Evolutionary conservation across 202 grass and related monocot species (phyloP), one percentile per base, ranked within the genome.

Genomic region (Zizania palustris): DNA sequence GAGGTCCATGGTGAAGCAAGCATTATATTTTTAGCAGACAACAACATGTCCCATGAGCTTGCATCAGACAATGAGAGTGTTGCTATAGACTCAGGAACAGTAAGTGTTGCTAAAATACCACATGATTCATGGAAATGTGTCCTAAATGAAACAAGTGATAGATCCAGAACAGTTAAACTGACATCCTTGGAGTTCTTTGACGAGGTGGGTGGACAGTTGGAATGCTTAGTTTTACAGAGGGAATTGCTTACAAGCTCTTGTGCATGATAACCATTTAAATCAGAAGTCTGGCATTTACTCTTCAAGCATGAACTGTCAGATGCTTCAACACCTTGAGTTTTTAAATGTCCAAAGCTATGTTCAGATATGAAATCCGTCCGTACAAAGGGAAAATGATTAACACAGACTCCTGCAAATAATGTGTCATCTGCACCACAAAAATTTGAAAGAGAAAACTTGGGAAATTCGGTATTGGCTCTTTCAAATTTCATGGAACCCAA

Each of bases 61-160:
- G 74, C 67, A 58, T 73, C 79, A 49, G 55, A 67, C 74, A 77
- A 86, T 67, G 73, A 81, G 77, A 94, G 63, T 57, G 65, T 83
- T 74, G 87, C 78, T 72, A 77, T 89, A 75, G 87, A 87, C 76
- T 88, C 80, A 46, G 84, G 89, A 81, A 94, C 42, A 45, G 72
- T 80, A 51, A 91, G 76, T 63, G 64, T 94, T 71, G 65, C 89
- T 82, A 98, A 86, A 88, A 88, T 84, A 53, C 85, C 76, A 80
- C 84, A 88, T 33, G 81, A 88, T 76, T 98, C 95, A 71, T 93
- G 87, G 58, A 98, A 98, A 88, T 90, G 82, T 73, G 54, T 76
- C 65, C 79, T 87, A 71, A 93, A 59, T 57, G 82, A 85, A 74
- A 92, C 75, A 66, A 92, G 74, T 64, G 87, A 88, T 19, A 92